Conservation (phyloP, 169 alveolate species). For the Prorocentrum cordatum region DNA sequence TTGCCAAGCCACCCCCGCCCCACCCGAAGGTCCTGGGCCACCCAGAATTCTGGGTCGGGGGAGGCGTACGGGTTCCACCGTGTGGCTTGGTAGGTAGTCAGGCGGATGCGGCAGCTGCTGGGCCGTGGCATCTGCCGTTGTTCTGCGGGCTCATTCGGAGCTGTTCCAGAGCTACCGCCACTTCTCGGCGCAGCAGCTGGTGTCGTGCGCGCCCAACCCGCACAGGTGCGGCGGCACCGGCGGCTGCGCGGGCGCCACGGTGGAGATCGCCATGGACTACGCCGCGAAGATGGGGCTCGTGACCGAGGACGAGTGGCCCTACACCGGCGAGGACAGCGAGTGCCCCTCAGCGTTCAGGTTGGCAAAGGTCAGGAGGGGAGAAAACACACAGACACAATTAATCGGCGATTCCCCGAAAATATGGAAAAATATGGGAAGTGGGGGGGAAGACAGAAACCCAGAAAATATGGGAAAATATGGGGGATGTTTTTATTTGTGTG, state of each 20-base stretch:
- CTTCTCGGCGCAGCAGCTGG: conserved; percentile 83
- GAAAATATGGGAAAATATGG: no score
- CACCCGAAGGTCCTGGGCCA: no score
- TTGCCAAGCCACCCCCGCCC: no score
- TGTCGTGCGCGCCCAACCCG: conserved; percentile 77
- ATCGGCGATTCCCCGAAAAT: no score
- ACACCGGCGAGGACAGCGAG: conserved; percentile 73
- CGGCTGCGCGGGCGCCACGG: conserved; percentile 78
- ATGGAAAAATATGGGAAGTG: no score
- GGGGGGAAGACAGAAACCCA: no score
- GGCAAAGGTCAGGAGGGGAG: no score
- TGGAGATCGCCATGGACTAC: conserved; percentile 72
- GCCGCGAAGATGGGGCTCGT: conserved; percentile 68
- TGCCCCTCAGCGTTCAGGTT: background rate
- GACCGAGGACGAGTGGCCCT: conserved; percentile 75
- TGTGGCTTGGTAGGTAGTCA: no score
- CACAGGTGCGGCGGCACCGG: conserved; percentile 84
- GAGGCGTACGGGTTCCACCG: no score
- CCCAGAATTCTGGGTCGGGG: no score
- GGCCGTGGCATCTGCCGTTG: conserved; percentile 83
- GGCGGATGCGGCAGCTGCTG: conserved; percentile 82
- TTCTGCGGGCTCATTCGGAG: conserved; percentile 77
- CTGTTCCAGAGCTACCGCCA: conserved; percentile 71
- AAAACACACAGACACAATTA: no score
- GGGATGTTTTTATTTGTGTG: no score